Evolutionary conservation across 495 filamentous ascomycete species (phyloP), one percentile per base, ranked within the genome.

Genomic region (Penicillium steckii): DNA sequence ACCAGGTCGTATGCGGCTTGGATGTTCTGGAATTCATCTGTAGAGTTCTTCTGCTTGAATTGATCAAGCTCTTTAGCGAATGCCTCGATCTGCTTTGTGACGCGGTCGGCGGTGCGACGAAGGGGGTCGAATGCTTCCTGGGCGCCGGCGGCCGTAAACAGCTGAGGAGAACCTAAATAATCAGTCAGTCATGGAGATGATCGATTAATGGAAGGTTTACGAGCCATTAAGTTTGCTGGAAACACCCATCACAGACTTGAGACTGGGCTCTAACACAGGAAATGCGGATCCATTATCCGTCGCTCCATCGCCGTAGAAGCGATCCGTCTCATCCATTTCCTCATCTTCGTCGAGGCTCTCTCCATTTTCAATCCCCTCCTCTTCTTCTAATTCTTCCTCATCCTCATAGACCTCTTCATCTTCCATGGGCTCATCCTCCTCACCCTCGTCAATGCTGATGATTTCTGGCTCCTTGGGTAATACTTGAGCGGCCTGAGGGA

Each of bases 41-140:
- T 53, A 15, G 61, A 57, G 42, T 68, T 74, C 48, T 72, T 60
- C 38, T 71, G 71, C 50, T 74, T 79, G 35, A 85, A 82, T 35
- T 74, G 72, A 59, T 86, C 84, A n/a, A 88, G 69, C 53, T 75
- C 75, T 51, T 84, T 76, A n/a, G 85, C 85, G 54, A 87, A 88
- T 18, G 73, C 75, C 58, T 87, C 80, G 44, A 86, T 80, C 59
- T 88, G 83, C 46, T 76, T 77, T 45, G 80, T 81, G 32, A 85
- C 78, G 5, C 81, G 78, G 51, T 84, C 81, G 44, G 80, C 81
- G 17, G 80, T 78, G n/a, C 70, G 70, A 56, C 76, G 79, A 52
- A 85, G 72, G 41, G 81, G 80, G 40, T 79, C 76, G 27, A 85
- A 62, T 15, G 71, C 76, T 67, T 79, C 65, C 37, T 78, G 74